A percentile compares a stretch with the other conserved stretches of the same genome.
Evolutionary conservation across 169 alveolate genomes (phyloP).

Genomic region (Plasmodium malariae): DNA sequence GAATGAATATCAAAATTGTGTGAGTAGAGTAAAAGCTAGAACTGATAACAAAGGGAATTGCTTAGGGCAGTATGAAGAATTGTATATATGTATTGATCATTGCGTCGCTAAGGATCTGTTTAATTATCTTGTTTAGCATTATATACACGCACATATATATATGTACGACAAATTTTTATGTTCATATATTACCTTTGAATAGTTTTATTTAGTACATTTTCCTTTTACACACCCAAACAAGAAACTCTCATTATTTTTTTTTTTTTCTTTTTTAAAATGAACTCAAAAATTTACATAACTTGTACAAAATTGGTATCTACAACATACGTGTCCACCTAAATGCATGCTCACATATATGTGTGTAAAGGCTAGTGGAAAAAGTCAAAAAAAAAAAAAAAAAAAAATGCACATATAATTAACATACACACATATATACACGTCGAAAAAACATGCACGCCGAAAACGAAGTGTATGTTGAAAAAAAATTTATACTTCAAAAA

Average conservation of each 20-base stretch:
- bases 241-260: too few species aligned
- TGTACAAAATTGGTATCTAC: not conserved
- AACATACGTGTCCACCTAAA: not conserved
- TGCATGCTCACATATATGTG: not conserved
- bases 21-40: constrained; percentile 81
- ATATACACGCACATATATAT: not conserved
- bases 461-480: too few species aligned
- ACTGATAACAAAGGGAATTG: constrained; percentile 85
- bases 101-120: constrained; percentile 83
- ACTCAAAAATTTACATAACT: not conserved
- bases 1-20: constrained; percentile 82
- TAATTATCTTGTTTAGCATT: constrained; percentile 77
- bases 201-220: too few species aligned
- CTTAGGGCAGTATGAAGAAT: constrained; percentile 84
- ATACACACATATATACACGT: too few species aligned
- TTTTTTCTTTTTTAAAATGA: not conserved
- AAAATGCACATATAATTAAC: too few species aligned
- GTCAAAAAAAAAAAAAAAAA: constrained; percentile 9
- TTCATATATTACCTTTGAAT: too few species aligned
- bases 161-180: too few species aligned
- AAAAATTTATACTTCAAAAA: too few species aligned
- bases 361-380: not conserved
- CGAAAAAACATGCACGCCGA: too few species aligned
- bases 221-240: too few species aligned
- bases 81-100: constrained; percentile 83